A percentile compares a stretch with the other conserved stretches of the same genome.
phyloP scores from a whole-genome alignment of 345 rosid species.

The Euphorbia pulcherrima region DNA sequence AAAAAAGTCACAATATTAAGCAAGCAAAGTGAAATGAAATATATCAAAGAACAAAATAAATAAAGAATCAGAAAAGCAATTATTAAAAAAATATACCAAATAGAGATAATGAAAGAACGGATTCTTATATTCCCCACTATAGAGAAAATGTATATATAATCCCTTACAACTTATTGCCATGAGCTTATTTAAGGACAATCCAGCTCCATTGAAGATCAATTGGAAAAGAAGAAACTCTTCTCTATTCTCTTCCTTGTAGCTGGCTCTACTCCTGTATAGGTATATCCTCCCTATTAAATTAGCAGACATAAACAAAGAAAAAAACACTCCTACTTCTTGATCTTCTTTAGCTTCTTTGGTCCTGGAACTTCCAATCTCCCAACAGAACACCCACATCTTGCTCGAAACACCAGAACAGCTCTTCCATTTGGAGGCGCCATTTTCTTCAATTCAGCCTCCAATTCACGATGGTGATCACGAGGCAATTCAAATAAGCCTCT shows the following conservation, averaged over 20 bases:
- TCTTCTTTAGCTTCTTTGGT: slow-evolving; percentile 66
- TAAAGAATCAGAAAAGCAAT: slow-evolving; percentile 15
- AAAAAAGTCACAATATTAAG: neutral
- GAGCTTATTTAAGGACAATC: slow-evolving; percentile 43
- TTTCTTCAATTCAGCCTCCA: slow-evolving; percentile 73
- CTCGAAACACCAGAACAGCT: slow-evolving; percentile 62
- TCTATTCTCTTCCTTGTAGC: slow-evolving; percentile 30
- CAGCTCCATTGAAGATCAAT: slow-evolving; percentile 32
- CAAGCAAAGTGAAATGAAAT: neutral
- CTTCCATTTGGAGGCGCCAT: slow-evolving; percentile 76
- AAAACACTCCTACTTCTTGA: slow-evolving; percentile 54
- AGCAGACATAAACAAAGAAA: neutral
- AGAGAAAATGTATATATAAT: slow-evolving; percentile 35
- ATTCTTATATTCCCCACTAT: slow-evolving; percentile 47
- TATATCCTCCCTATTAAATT: slow-evolving; percentile 25
- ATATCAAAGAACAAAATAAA: neutral
- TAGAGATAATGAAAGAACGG: slow-evolving; percentile 28
- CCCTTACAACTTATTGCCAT: slow-evolving; percentile 43
- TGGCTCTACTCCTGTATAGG: slow-evolving; percentile 38
- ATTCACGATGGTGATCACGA: slow-evolving; percentile 60
- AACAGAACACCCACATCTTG: slow-evolving; percentile 56
- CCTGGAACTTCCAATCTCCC: slow-evolving; percentile 92
- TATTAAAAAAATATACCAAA: slow-evolving; percentile 11
- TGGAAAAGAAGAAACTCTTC: slow-evolving; percentile 39
- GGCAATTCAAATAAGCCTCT: slow-evolving; percentile 66